Evolutionary conservation across 345 rosid genomes (phyloP).

Genomic region (Euphorbia peplus): DNA sequence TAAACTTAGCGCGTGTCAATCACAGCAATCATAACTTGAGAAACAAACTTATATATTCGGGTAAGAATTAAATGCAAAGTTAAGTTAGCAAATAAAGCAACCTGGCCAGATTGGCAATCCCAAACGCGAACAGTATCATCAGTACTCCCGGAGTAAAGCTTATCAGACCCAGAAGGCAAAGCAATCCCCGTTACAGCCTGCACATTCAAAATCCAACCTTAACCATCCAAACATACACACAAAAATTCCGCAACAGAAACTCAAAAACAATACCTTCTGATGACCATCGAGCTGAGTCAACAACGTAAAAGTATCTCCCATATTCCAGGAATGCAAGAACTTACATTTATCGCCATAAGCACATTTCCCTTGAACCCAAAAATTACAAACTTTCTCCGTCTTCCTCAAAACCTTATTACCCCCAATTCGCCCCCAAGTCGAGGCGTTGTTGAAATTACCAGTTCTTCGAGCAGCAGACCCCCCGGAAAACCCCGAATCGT

Average conservation of each 20-base stretch:
- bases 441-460: constrained; percentile 39
- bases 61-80: not conserved
- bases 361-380: constrained; percentile 88
- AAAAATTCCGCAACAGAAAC: not conserved
- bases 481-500: constrained; percentile 59
- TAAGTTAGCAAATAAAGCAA: constrained; percentile 16
- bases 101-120: constrained; percentile 98
- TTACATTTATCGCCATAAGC: constrained; percentile 70
- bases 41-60: not conserved
- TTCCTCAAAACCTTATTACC: constrained; percentile 39
- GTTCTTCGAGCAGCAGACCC: constrained; percentile 49
- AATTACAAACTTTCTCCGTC: constrained; percentile 71
- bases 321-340: constrained; percentile 86
- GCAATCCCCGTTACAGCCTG: constrained; percentile 89
- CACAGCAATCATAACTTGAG: not conserved
- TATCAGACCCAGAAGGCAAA: constrained; percentile 75
- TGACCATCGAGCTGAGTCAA: constrained; percentile 90
- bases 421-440: constrained; percentile 44
- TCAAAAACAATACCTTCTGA: constrained; percentile 47
- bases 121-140: constrained; percentile 83
- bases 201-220: constrained; percentile 10
- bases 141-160: constrained; percentile 85
- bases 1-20: not conserved
- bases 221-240: constrained; percentile 9
- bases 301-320: constrained; percentile 68